phyloP scores from a whole-genome alignment of 2,329 filamentous ascomycete genomes.

The Fusarium sp. region DNA sequence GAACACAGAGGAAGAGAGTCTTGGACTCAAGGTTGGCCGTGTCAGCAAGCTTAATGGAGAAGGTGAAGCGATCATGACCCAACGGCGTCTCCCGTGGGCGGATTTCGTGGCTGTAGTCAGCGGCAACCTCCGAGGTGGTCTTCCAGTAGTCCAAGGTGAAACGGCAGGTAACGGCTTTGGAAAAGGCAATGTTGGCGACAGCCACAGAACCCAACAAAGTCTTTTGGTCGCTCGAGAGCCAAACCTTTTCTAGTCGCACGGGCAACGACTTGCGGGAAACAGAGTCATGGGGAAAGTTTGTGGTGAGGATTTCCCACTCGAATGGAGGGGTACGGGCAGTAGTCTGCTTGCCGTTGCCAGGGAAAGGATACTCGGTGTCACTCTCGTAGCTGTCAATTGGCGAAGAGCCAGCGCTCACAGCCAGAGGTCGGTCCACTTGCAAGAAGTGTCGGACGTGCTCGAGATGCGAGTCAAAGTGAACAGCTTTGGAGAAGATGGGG shows the following conservation, averaged over 20 bases:
- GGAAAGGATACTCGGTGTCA: slow-evolving; percentile 91
- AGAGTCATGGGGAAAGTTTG: slow-evolving; percentile 80
- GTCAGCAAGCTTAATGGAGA: slow-evolving; percentile 93
- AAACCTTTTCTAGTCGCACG: slow-evolving; percentile 88
- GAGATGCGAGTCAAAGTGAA: slow-evolving; percentile 98
- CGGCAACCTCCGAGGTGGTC: slow-evolving; percentile 93
- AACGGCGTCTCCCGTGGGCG: slow-evolving; percentile 75
- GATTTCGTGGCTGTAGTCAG: slow-evolving; percentile 88
- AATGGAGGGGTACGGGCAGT: slow-evolving; percentile 66
- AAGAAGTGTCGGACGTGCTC: slow-evolving; percentile 97
- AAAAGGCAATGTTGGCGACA: slow-evolving; percentile 90
- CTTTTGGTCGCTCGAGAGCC: slow-evolving; percentile 90
- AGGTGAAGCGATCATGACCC: slow-evolving; percentile 90
- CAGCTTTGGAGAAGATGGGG: slow-evolving; percentile 93
- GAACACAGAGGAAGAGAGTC: slow-evolving; percentile 92
- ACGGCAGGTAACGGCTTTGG: slow-evolving; percentile 89
- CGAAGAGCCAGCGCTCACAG: slow-evolving; percentile 94
- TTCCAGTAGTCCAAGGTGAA: slow-evolving; percentile 99
- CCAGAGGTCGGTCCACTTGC: slow-evolving; percentile 93
- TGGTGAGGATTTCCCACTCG: slow-evolving; percentile 89
- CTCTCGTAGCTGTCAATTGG: slow-evolving; percentile 90
- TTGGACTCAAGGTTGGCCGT: slow-evolving; percentile 92
- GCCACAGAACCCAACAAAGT: slow-evolving; percentile 85
- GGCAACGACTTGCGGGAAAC: slow-evolving; percentile 72
- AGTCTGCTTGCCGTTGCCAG: slow-evolving; percentile 59